phyloP scores from a whole-genome alignment of 2,329 filamentous ascomycete species.

The Colletotrichum sp. region DNA sequence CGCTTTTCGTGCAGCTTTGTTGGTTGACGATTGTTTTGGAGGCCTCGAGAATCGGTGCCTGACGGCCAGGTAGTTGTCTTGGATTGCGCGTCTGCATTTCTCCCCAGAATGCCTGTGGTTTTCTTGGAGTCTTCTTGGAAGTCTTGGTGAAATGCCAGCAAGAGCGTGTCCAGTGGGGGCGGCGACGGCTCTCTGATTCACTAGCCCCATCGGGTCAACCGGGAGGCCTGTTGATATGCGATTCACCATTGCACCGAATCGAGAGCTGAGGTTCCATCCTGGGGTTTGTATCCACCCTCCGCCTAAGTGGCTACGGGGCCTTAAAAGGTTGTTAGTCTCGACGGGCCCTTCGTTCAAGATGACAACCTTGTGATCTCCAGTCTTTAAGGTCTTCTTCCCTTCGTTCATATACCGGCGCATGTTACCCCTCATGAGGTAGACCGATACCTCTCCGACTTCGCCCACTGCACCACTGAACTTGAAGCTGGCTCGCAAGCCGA shows the following conservation, averaged over 20 bases:
- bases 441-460: not conserved
- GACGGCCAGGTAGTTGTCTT: not conserved
- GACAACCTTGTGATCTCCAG: not conserved
- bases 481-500: not conserved
- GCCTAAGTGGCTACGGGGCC: not conserved
- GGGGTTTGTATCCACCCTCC: not conserved
- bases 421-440: not conserved
- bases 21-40: not conserved
- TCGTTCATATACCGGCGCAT: not conserved
- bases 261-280: not conserved
- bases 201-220: not conserved
- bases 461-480: not conserved
- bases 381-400: not conserved
- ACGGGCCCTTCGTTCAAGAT: not conserved
- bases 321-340: slow-evolving; percentile 1
- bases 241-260: not conserved
- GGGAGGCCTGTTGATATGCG: not conserved
- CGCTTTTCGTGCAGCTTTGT: not conserved
- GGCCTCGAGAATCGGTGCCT: not conserved
- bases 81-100: not conserved
- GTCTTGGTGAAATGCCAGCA: not conserved
- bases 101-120: not conserved
- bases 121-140: not conserved
- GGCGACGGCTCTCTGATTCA: too few relatives aligned
- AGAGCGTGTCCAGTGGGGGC: not conserved